Conservation (phyloP, 768 basidiomycete species). For the Trametes elegans region DNA sequence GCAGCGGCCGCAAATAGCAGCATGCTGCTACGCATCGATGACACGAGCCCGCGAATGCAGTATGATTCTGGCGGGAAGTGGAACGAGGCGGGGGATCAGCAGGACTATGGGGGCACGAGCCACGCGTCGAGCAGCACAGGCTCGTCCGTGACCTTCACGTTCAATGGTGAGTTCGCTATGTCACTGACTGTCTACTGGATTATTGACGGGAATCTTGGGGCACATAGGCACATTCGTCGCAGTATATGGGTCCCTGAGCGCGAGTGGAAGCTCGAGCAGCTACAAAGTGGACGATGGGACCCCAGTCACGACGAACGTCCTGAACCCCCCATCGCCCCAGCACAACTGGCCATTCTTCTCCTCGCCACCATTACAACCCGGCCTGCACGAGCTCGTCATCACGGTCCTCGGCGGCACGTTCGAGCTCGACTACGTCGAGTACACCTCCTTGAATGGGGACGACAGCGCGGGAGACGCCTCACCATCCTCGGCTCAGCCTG, state of each 20-base stretch:
- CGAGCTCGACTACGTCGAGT: conserved; percentile 17
- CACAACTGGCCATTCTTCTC: conserved; percentile 15
- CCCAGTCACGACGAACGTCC: not conserved
- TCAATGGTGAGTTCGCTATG: conserved; percentile 18
- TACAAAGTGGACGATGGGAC: conserved; percentile 8
- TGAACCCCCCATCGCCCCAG: not conserved
- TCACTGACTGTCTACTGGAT: too few relatives aligned
- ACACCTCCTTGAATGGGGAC: not conserved
- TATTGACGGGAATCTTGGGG: too few relatives aligned
- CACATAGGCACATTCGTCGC: conserved; percentile 18
- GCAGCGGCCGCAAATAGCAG: not conserved
- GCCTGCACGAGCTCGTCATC: conserved; percentile 15
- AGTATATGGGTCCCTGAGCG: conserved; percentile 13
- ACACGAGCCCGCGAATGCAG: conserved; percentile 4
- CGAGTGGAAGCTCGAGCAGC: not conserved
- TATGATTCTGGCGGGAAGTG: conserved; percentile 11
- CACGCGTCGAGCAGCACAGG: conserved; percentile 11
- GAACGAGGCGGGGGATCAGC: not conserved
- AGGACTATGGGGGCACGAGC: not conserved
- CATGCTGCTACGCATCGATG: conserved; percentile 15
- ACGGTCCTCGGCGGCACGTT: conserved; percentile 5
- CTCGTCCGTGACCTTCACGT: conserved; percentile 14
- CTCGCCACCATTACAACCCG: not conserved
- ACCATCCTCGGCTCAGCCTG: not conserved
- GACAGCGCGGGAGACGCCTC: conserved; percentile 1